phyloP scores from a whole-genome alignment of 352 stramenopile species.

The Globisporangium splendens region DNA sequence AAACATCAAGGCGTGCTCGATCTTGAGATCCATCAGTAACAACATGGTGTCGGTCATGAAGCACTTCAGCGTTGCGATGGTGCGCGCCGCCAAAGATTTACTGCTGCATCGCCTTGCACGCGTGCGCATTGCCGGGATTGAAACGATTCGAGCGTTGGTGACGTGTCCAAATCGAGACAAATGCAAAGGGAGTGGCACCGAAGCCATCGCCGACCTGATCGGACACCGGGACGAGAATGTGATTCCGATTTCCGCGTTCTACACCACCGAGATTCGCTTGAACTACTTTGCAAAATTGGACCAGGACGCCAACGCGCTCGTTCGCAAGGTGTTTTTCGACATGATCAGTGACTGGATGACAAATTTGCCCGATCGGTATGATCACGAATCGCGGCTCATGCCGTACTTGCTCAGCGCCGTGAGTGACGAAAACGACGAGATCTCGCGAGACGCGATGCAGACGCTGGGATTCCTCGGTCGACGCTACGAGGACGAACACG shows the following conservation, averaged over 20 bases:
- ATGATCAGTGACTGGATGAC: constrained; percentile 90
- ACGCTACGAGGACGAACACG: constrained; percentile 65
- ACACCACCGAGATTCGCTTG: constrained; percentile 83
- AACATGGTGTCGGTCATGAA: constrained; percentile 91
- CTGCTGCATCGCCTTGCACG: constrained; percentile 89
- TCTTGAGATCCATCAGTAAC: constrained; percentile 43
- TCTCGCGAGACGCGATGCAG: constrained; percentile 53
- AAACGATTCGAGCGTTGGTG: constrained; percentile 81
- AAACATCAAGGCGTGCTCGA: constrained; percentile 66
- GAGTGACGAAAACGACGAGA: constrained; percentile 55
- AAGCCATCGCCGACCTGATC: constrained; percentile 93
- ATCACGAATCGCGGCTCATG: constrained; percentile 92
- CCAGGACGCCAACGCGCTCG: constrained; percentile 76
- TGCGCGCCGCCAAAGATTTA: constrained; percentile 73
- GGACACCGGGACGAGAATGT: constrained; percentile 95
- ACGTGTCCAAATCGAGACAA: constrained; percentile 88
- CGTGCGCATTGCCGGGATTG: constrained; percentile 84
- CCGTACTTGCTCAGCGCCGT: constrained; percentile 92
- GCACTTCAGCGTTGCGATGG: constrained; percentile 90
- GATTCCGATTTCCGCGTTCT: constrained; percentile 92
- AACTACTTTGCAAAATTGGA: constrained; percentile 94
- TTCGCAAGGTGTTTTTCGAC: constrained; percentile 82
- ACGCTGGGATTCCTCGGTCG: constrained; percentile 68
- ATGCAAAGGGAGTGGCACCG: constrained; percentile 91
- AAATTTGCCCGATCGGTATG: constrained; percentile 90